Evolutionary conservation across 805 yeast species (phyloP).

Genomic region (Ogataea naganishii): DNA sequence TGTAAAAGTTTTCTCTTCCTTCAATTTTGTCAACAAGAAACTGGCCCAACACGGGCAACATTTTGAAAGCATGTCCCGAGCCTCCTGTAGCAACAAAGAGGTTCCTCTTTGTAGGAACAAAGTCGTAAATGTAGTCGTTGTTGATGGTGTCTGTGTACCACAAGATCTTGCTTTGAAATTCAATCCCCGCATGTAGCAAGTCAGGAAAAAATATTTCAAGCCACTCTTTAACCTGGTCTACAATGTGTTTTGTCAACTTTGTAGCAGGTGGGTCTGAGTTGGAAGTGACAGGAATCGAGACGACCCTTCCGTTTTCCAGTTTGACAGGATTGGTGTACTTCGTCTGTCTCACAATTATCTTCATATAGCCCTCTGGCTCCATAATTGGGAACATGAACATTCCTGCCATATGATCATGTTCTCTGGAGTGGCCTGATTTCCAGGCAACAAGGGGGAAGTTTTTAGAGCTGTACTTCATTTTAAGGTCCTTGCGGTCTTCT

Average conservation of each 20-base stretch:
- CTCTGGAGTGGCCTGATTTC: conserved; percentile 24
- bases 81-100: conserved; percentile 26
- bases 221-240: conserved; percentile 19
- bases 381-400: conserved; percentile 26
- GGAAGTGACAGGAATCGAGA: conserved; percentile 24
- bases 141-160: conserved; percentile 27
- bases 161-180: conserved; percentile 17
- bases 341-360: conserved; percentile 27
- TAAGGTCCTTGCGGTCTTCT: conserved; percentile 22
- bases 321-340: conserved; percentile 25
- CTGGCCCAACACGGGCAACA: conserved; percentile 24
- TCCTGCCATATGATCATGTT: conserved; percentile 22
- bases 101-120: conserved; percentile 20
- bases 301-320: conserved; percentile 11
- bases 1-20: conserved; percentile 20
- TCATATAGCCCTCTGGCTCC: conserved; percentile 27
- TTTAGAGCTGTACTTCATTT: conserved; percentile 22
- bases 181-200: conserved; percentile 13
- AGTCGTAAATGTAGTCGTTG: conserved; percentile 23
- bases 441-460: conserved; percentile 27
- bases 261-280: conserved; percentile 14
- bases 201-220: conserved; percentile 20
- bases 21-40: conserved; percentile 25
- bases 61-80: conserved; percentile 27
- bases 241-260: conserved; percentile 17